Conservation (phyloP, 306 rosid species). For the Fragaria ananassa region DNA sequence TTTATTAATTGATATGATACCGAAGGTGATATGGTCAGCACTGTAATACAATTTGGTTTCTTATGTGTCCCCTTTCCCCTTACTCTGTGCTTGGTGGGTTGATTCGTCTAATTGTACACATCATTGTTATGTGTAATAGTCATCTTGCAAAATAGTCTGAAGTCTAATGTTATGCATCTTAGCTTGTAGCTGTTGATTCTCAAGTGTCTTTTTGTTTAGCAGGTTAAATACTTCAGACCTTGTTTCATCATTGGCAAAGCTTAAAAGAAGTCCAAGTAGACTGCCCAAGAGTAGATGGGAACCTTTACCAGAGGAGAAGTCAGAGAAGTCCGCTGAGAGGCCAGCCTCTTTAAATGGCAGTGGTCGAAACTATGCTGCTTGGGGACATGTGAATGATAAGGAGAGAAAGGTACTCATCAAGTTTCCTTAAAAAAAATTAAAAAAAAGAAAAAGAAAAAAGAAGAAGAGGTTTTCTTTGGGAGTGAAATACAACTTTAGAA, state of each 20-base stretch:
- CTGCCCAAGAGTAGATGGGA: conserved; percentile 96
- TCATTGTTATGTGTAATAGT: conserved; percentile 7
- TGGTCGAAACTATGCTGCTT: conserved; percentile 48
- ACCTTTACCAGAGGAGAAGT: conserved; percentile 84
- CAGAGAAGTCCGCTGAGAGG: conserved; percentile 54
- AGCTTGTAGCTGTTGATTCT: background rate
- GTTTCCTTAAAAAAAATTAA: background rate
- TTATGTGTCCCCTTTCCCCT: background rate
- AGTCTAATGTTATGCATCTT: background rate
- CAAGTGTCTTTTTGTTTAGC: conserved; percentile 35
- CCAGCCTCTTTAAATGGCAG: conserved; percentile 38
- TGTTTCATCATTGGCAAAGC: conserved; percentile 50
- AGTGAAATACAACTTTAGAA: background rate
- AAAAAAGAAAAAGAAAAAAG: too few species aligned
- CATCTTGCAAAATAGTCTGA: background rate
- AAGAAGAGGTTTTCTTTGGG: background rate
- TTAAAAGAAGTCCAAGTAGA: conserved; percentile 72
- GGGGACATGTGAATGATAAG: conserved; percentile 52
- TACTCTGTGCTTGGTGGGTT: background rate
- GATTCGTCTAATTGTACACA: background rate
- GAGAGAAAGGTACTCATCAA: conserved; percentile 65
- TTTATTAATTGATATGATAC: background rate
- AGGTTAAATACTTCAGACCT: conserved; percentile 41
- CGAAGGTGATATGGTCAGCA: background rate
- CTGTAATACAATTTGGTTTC: background rate